Conservation (phyloP, 306 rosid species). For the Gillenia trifoliata region DNA sequence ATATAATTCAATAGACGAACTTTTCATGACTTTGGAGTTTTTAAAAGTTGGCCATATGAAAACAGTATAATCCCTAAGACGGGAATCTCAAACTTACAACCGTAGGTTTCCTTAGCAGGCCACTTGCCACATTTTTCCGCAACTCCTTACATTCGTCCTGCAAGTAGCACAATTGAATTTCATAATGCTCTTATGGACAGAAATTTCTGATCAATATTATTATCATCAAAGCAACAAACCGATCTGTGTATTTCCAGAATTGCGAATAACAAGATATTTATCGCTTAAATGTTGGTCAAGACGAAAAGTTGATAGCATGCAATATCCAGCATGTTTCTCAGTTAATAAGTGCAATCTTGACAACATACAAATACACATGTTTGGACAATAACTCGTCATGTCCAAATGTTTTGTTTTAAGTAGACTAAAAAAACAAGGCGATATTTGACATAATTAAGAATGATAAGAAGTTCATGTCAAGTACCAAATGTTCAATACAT, state of each 20-base stretch:
- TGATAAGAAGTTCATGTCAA: background rate
- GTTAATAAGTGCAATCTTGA: background rate
- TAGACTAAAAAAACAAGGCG: background rate
- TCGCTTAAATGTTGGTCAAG: background rate
- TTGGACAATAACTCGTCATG: background rate
- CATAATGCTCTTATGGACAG: too few relatives aligned
- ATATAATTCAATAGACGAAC: background rate
- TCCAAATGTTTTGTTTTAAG: too few relatives aligned
- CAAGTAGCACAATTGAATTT: slow-evolving; percentile 10
- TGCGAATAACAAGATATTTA: background rate
- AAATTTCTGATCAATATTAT: background rate
- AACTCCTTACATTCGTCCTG: slow-evolving; percentile 69
- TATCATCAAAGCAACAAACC: background rate
- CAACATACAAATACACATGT: background rate
- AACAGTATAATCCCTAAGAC: background rate
- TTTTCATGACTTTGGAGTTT: background rate
- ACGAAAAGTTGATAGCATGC: too few relatives aligned
- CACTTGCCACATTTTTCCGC: slow-evolving; percentile 37
- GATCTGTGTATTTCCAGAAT: background rate
- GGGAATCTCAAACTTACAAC: slow-evolving; percentile 48
- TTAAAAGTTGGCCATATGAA: background rate
- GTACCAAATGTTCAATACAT: background rate
- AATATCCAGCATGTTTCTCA: too few relatives aligned
- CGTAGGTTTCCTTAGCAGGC: slow-evolving; percentile 39
- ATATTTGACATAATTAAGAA: background rate